These are phyloP conservation scores for Leishmania arabica DNA, from an alignment of 208 protist genomes.

Conservation along the genomic window DNA sequence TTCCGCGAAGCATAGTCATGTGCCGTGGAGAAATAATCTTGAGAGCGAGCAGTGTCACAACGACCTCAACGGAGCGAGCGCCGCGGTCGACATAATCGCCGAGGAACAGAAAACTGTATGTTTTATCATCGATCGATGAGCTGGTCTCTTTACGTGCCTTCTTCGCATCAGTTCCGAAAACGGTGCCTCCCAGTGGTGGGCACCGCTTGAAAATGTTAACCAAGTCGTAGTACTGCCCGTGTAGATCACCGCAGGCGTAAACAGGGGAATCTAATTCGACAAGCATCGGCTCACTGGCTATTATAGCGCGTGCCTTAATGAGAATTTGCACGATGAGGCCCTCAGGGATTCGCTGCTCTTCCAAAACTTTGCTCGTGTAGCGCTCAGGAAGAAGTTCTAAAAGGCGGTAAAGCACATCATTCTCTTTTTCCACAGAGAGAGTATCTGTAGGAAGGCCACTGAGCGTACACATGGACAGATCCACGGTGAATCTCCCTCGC, in stretches of 20 bases:
- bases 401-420: conserved; percentile 78
- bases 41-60: conserved; percentile 91
- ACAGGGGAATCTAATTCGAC: conserved; percentile 84
- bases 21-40: conserved; percentile 98
- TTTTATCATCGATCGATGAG: conserved; percentile 18
- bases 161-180: conserved; percentile 36
- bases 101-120: conserved; percentile 94
- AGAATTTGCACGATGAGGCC: conserved; percentile 71
- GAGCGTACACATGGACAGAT: conserved; percentile 52
- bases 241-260: conserved; percentile 98
- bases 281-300: conserved; percentile 72
- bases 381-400: conserved; percentile 67
- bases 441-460: conserved; percentile 64
- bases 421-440: conserved; percentile 57
- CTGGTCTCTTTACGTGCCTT: conserved; percentile 7
- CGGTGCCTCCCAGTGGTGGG: conserved; percentile 53
- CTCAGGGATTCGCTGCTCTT: conserved; percentile 71
- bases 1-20: conserved; percentile 98
- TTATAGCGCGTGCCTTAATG: conserved; percentile 50
- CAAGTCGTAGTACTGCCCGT: conserved; percentile 98
- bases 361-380: conserved; percentile 54
- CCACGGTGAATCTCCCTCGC: conserved; percentile 23
- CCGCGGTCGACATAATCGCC: conserved; percentile 98
- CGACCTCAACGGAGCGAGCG: conserved; percentile 96
- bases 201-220: conserved; percentile 95